Evolutionary conservation across 129 eudicot species (phyloP).

Genomic region (Solidago caesia): DNA sequence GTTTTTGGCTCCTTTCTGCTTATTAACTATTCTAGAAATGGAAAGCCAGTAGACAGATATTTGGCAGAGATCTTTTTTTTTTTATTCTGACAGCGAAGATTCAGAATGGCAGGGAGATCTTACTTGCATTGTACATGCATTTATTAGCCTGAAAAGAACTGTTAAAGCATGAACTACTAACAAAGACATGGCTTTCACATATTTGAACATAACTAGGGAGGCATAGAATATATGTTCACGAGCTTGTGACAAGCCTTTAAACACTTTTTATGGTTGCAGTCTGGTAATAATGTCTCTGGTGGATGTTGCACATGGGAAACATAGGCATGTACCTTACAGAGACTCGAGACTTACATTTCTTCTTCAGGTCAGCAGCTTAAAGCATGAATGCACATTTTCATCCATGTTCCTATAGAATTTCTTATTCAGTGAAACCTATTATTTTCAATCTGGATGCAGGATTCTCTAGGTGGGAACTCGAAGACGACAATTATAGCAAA

Average conservation of each 20-base stretch:
- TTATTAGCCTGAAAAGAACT: not conserved
- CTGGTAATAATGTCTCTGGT: slow-evolving; percentile 89
- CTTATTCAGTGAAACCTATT: not conserved
- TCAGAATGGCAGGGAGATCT: not conserved
- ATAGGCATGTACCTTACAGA: slow-evolving; percentile 88
- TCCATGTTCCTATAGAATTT: slow-evolving; percentile 17
- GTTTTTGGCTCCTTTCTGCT: not conserved
- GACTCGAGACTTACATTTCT: slow-evolving; percentile 90
- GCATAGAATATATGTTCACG: slow-evolving; percentile 7
- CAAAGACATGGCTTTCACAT: slow-evolving; percentile 1
- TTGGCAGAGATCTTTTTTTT: not conserved
- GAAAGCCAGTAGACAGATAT: not conserved
- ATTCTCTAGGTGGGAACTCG: slow-evolving; percentile 95
- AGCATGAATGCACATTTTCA: slow-evolving; percentile 24
- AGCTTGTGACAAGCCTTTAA: slow-evolving; percentile 9
- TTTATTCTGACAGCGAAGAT: no score
- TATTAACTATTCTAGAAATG: not conserved
- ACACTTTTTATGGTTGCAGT: slow-evolving; percentile 40
- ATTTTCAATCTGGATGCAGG: slow-evolving; percentile 50
- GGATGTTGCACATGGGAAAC: slow-evolving; percentile 88
- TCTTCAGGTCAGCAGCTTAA: slow-evolving; percentile 66
- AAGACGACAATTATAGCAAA: slow-evolving; percentile 89
- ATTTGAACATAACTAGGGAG: slow-evolving; percentile 13
- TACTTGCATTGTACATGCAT: not conserved
- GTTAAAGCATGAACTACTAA: not conserved